A percentile compares a stretch with the other conserved stretches of the same genome.
Conservation (phyloP, 306 rosid genomes). For the Gleditsia sinensis region DNA sequence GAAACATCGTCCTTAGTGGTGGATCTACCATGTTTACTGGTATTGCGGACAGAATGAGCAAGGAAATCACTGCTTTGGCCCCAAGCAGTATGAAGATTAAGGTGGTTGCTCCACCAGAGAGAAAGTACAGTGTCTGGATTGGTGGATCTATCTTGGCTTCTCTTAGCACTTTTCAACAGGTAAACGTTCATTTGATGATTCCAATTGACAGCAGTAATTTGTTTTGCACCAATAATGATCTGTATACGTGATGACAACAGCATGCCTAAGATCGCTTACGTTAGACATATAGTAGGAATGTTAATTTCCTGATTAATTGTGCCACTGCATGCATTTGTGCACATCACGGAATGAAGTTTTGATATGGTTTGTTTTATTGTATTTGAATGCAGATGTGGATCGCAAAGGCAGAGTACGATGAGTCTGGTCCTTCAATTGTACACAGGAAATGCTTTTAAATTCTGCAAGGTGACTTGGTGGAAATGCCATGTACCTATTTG, state of each 20-base stretch:
- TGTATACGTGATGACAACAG: background rate
- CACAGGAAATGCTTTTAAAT: slow-evolving; percentile 92
- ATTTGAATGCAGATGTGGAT: slow-evolving; percentile 81
- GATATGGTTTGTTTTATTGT: background rate
- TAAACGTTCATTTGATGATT: slow-evolving; percentile 27
- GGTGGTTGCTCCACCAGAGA: slow-evolving; percentile 93
- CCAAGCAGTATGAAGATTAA: slow-evolving; percentile 95
- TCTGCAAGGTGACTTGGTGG: slow-evolving; percentile 26
- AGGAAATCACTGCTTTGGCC: slow-evolving; percentile 83
- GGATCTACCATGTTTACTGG: slow-evolving; percentile 92
- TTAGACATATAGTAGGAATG: too few species aligned
- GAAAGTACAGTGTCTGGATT: slow-evolving; percentile 92
- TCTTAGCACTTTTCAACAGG: slow-evolving; percentile 95
- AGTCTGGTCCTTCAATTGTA: slow-evolving; percentile 91
- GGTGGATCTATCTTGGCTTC: slow-evolving; percentile 97
- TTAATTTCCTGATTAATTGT: too few species aligned
- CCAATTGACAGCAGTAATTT: background rate
- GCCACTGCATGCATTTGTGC: background rate
- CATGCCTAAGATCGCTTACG: too few species aligned
- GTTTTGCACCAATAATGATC: background rate
- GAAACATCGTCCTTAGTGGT: slow-evolving; percentile 89
- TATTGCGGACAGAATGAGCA: slow-evolving; percentile 94
- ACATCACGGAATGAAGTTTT: background rate
- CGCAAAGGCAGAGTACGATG: slow-evolving; percentile 93
- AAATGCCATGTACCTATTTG: slow-evolving; percentile 27